Evolutionary conservation across 208 protist genomes (phyloP), one percentile per base, ranked within the genome.

Genomic region (Phytomonas sp.): DNA sequence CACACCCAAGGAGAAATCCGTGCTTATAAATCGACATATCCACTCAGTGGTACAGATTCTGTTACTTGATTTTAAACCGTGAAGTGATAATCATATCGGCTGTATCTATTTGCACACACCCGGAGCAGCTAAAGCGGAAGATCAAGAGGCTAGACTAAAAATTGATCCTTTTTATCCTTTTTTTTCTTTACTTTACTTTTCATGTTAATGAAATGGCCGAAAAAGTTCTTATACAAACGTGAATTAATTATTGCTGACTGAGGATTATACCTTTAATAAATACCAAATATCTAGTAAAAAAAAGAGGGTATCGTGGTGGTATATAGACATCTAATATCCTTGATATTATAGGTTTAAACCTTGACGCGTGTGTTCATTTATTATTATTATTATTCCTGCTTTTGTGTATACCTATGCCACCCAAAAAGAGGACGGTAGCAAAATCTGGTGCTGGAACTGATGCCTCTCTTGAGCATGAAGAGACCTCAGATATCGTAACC

Each of bases 341-440:
- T 60, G 33, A 65, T 36, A 45, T 26, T 65, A 65, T 65, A 65
- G 61, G 26, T 65, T 65, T 56, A 10, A 26, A 56, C 45, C 23
- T 56, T 26, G 45, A 56, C 11, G 16, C 19, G 16, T 56, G 0
- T 6, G 45, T 6, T 11, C 45, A 68, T 29, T 31, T 66, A 75
- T 67, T 63, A 29, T 33, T 36, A 16, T 1, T 60, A 69, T 40
- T 74, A 67, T 67, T 49, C 78, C 66, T 78, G 70, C 72, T 77
- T 56, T 79, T 70, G 4, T 60, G 68, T 69, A 12, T 49, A 0
- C 60, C 29, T 60, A 94, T 92, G 89, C 69, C 87, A 36, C 82
- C 87, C 10, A 94, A 94, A 76, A 74, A 66, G 42, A 89, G 82
- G 79, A 60, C 74, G 4, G 61, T 63, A 26, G 60, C 81, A 56